These are phyloP conservation scores for Colletotrichum shisoi DNA, from an alignment of 2,329 filamentous ascomycete genomes.

Conservation along the genomic window DNA sequence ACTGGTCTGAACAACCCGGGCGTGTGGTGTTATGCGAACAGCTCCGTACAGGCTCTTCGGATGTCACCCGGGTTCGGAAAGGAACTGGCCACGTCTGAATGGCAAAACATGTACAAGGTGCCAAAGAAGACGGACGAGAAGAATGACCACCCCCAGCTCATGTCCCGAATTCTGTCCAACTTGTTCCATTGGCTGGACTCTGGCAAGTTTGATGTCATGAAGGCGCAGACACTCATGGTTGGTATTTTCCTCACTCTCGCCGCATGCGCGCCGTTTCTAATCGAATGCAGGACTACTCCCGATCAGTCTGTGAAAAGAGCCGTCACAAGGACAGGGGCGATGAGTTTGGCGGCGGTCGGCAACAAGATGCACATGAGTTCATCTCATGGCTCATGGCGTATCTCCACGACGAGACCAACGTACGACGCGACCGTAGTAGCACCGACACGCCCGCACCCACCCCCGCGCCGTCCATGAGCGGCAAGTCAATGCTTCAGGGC, in stretches of 20 bases:
- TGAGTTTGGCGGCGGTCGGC: constrained; percentile 74
- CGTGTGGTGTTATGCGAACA: constrained; percentile 91
- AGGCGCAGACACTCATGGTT: constrained; percentile 66
- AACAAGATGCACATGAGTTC: constrained; percentile 94
- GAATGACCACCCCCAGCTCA: constrained; percentile 63
- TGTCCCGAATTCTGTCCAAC: constrained; percentile 67
- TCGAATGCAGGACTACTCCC: constrained; percentile 61
- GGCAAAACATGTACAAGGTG: constrained; percentile 72
- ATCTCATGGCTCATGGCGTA: constrained; percentile 82
- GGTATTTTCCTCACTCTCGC: constrained; percentile 40
- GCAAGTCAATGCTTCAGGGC: constrained; percentile 58
- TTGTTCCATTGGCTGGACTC: constrained; percentile 65
- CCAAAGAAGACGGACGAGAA: constrained; percentile 68
- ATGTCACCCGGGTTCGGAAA: constrained; percentile 74
- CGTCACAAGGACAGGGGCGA: constrained; percentile 46
- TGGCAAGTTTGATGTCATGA: constrained; percentile 60
- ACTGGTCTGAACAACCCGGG: constrained; percentile 83
- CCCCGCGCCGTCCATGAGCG: constrained; percentile 46
- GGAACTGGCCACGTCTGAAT: constrained; percentile 66
- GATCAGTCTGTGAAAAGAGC: constrained; percentile 36
- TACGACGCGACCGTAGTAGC: constrained; percentile 48
- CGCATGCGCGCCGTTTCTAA: constrained; percentile 36
- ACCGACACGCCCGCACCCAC: constrained; percentile 42
- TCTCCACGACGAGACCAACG: constrained; percentile 86
- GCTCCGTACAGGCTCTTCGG: constrained; percentile 83